phyloP scores from a whole-genome alignment of 192 early-diverging fungal species.

The Coemansia sp. region DNA sequence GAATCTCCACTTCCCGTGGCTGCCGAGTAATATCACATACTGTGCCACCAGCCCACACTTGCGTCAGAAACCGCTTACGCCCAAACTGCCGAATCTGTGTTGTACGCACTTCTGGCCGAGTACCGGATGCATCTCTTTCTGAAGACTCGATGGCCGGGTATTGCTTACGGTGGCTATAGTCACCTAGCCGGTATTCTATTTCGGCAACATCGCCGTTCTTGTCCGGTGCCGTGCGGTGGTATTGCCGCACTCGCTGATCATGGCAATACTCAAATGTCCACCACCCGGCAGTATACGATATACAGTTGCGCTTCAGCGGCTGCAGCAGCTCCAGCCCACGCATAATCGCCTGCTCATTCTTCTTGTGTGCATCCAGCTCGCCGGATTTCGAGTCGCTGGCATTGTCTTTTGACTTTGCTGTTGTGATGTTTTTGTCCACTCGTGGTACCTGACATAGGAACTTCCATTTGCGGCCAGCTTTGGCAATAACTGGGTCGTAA shows the following conservation, averaged over 20 bases:
- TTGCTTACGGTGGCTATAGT: conserved; percentile 32
- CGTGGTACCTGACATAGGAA: conserved; percentile 60
- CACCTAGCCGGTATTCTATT: conserved; percentile 44
- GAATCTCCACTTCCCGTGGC: conserved; percentile 70
- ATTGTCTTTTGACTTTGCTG: conserved; percentile 7
- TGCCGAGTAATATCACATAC: conserved; percentile 70
- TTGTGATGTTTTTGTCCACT: conserved; percentile 10
- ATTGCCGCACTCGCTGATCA: conserved; percentile 59
- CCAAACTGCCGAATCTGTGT: conserved; percentile 39
- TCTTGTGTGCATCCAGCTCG: conserved; percentile 34
- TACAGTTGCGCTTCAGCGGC: conserved; percentile 47
- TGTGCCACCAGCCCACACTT: conserved; percentile 72
- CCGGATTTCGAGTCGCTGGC: conserved; percentile 35
- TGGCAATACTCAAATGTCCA: conserved; percentile 92
- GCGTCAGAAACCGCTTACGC: conserved; percentile 62
- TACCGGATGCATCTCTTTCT: not conserved
- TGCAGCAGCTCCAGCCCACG: conserved; percentile 60
- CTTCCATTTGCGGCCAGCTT: conserved; percentile 13
- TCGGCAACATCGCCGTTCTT: conserved; percentile 27
- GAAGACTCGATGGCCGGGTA: conserved; percentile 10
- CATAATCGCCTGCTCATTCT: conserved; percentile 27
- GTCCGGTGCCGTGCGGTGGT: conserved; percentile 46
- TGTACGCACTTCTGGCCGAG: conserved; percentile 22
- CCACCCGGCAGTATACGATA: conserved; percentile 56
- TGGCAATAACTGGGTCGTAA: conserved; percentile 32